Evolutionary conservation across 371 early-diverging fungal genomes (phyloP).

Genomic region (Rhizomucor miehei): DNA sequence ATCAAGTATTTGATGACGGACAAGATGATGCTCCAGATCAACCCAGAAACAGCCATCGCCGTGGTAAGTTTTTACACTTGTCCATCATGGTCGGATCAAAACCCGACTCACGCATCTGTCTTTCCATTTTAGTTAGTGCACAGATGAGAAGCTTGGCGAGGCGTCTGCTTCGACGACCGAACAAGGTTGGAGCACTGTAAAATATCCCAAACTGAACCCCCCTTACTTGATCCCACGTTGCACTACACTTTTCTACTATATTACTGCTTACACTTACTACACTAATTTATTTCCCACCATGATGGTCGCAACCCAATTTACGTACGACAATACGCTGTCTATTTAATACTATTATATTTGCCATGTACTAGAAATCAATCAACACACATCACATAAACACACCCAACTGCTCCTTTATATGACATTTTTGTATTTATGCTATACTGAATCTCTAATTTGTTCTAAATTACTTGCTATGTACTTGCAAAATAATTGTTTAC

Average conservation of each 20-base stretch:
- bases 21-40: background rate
- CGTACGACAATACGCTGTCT: no score
- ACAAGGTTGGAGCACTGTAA: conserved; percentile 1
- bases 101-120: conserved; percentile 2
- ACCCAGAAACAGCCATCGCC: background rate
- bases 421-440: no score
- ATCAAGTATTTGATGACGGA: background rate
- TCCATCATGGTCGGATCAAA: conserved; percentile 2
- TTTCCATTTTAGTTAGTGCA: conserved; percentile 5
- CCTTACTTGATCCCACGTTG: background rate
- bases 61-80: conserved; percentile 1
- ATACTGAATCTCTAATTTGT: no score
- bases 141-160: conserved; percentile 10
- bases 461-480: no score
- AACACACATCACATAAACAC: no score
- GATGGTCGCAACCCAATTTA: background rate
- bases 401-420: no score
- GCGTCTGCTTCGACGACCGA: conserved; percentile 3
- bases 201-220: background rate
- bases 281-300: no score
- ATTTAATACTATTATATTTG: no score
- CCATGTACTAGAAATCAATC: no score
- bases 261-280: background rate
- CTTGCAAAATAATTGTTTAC: no score
- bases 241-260: background rate